These are phyloP conservation scores for Colletotrichum lupini DNA, from an alignment of 2,329 filamentous ascomycete genomes.

Conservation along the genomic window DNA sequence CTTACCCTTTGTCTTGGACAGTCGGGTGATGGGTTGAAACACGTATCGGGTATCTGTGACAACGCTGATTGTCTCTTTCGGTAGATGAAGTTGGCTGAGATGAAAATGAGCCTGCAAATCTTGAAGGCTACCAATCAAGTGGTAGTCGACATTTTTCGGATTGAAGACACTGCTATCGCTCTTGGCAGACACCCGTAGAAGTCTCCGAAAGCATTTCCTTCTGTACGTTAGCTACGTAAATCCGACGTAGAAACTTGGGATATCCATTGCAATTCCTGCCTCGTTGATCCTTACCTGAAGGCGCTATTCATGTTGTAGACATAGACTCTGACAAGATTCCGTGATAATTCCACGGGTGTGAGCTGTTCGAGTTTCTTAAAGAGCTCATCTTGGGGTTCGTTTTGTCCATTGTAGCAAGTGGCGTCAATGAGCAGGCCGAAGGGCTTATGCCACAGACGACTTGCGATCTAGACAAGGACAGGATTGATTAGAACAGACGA, in stretches of 20 bases:
- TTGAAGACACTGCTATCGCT: conserved; percentile 73
- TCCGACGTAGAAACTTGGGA: not conserved
- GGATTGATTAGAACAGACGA: not conserved
- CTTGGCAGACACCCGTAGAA: conserved; percentile 70
- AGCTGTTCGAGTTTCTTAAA: conserved; percentile 73
- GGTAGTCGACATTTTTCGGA: conserved; percentile 73
- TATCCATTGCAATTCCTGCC: not conserved
- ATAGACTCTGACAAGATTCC: conserved; percentile 70
- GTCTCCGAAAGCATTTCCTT: conserved; percentile 72
- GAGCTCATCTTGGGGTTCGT: conserved; percentile 73
- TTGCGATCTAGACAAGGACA: conserved; percentile 65
- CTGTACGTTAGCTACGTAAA: not conserved
- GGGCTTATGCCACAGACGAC: conserved; percentile 75
- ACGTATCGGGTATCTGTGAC: conserved; percentile 74
- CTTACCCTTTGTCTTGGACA: conserved; percentile 77
- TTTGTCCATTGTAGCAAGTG: conserved; percentile 76
- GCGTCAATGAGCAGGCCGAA: conserved; percentile 77
- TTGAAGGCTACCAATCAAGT: conserved; percentile 72
- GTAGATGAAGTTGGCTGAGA: conserved; percentile 72
- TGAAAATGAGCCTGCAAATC: conserved; percentile 76
- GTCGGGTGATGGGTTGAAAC: conserved; percentile 72
- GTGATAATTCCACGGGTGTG: conserved; percentile 69
- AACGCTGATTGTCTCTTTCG: conserved; percentile 77
- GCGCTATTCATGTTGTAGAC: conserved; percentile 81
- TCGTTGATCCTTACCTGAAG: conserved; percentile 61